Base-by-base conservation (phyloP, 2,329 filamentous ascomycete species). In the Acarospora socialis region DNA sequence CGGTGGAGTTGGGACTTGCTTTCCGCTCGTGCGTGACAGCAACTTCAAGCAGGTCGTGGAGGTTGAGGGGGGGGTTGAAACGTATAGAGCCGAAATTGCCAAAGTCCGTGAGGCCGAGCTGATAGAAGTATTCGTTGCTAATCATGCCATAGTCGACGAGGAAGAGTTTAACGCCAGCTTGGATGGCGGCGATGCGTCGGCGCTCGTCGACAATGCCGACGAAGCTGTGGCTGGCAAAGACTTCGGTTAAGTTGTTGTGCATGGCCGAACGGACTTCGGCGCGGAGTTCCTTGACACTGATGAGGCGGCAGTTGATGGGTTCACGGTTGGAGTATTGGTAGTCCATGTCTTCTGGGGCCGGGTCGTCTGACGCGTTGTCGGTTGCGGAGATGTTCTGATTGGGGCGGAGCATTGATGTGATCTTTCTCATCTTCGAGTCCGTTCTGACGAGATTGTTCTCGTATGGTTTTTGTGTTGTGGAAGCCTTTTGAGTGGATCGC, bases 371-470 rank as follows among this genome's bases (percentile, higher is more conserved):
- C n/a, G 37, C 29, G 20, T 30, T 41, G 37, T 35, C 48, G 12
- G 50, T 50, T 25, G 44, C 43, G 14, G 59, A 21, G 59, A 46
- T 14, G 49, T 42, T 30, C 63, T 57, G 12, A 74, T 67, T n/a
- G 72, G 67, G 20, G 95, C 73, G 67, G 19, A 98, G 72, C 87
- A 98, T 95, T 38, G 81, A 84, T 0, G 90, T 98, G 40, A 98
- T 98, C 53, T 98, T 98, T 36, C 86, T 79, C 42, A 82, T 66
- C 37, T 77, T 81, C 1, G 81, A 75, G 51, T 98, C 90, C 7
- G 87, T 95, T 13, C 90, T 75, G 3, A 98, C 76, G 8, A 98
- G 70, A 34, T 80, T 92, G 50, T 92, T 92, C 48, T 90, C 82
- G 41, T 84, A 77, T 1, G 75, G 69, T 36, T 70, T 66, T 14